phyloP scores from a whole-genome alignment of 176 grass and related monocot species.

The Paspalum notatum region DNA sequence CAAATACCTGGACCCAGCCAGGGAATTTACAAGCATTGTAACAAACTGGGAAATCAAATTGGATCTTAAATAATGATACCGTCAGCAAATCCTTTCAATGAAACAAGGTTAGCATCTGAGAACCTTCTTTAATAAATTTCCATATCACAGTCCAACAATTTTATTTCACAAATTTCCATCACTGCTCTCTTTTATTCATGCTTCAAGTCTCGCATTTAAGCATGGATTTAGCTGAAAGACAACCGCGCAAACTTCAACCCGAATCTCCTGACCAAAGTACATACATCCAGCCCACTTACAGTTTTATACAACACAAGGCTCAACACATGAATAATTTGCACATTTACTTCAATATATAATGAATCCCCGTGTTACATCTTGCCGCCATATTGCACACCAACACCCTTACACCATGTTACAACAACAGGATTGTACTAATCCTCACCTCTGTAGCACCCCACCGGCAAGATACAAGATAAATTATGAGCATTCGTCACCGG shows the following conservation, averaged over 20 bases:
- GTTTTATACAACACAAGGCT: not conserved
- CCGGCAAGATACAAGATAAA: not conserved
- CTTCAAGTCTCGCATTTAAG: not conserved
- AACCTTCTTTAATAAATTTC: not conserved
- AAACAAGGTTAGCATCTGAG: not conserved
- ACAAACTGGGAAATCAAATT: not conserved
- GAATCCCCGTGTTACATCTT: not conserved
- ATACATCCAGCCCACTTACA: not conserved
- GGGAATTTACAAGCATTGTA: not conserved
- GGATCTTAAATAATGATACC: not conserved
- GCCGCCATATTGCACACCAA: not conserved
- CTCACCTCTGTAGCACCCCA: slow-evolving; percentile 2
- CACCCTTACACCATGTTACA: not conserved
- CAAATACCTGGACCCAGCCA: not conserved
- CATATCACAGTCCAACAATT: not conserved
- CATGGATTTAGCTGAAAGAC: not conserved
- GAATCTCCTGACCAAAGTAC: not conserved
- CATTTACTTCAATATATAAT: not conserved
- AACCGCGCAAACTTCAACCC: not conserved
- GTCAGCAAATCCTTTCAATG: not conserved
- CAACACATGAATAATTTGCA: not conserved
- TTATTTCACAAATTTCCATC: not conserved
- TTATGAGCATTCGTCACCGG: slow-evolving; percentile 34
- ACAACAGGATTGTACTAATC: not conserved
- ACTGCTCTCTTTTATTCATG: not conserved